These are phyloP conservation scores for Leccinum disarticulatum DNA, from an alignment of 768 basidiomycete species.

Conservation along the genomic window DNA sequence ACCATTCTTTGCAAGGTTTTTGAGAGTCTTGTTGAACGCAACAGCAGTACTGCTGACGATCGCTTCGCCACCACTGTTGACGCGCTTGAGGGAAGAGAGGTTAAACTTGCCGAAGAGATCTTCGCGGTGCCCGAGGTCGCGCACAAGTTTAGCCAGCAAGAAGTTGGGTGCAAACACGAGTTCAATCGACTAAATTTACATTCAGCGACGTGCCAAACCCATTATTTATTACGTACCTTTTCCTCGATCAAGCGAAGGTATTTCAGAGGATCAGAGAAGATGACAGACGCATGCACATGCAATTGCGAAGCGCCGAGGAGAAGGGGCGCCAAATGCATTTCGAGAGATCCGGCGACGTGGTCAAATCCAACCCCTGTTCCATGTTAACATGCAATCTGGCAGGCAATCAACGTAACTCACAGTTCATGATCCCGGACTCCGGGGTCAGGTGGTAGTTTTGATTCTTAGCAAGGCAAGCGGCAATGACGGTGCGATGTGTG, in stretches of 20 bases:
- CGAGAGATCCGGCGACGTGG: slow-evolving; percentile 40
- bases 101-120: slow-evolving; percentile 27
- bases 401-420: slow-evolving; percentile 11
- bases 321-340: slow-evolving; percentile 37
- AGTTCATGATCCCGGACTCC: slow-evolving; percentile 28
- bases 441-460: not conserved
- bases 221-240: not conserved
- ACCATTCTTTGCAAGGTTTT: slow-evolving; percentile 9
- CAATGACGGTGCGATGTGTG: not conserved
- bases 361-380: slow-evolving; percentile 38
- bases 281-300: slow-evolving; percentile 14
- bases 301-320: slow-evolving; percentile 25
- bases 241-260: slow-evolving; percentile 1
- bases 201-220: not conserved
- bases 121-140: slow-evolving; percentile 3
- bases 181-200: not conserved
- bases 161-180: slow-evolving; percentile 1
- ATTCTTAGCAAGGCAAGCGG: not conserved
- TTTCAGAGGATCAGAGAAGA: slow-evolving; percentile 14
- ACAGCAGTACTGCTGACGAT: not conserved
- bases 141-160: not conserved
- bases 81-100: slow-evolving; percentile 19
- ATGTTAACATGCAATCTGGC: not conserved
- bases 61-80: not conserved
- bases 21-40: not conserved